A percentile compares a stretch with the other conserved stretches of the same genome.
Evolutionary conservation across 805 yeast species (phyloP).

Genomic region (Wickerhamiella allomyrinae): DNA sequence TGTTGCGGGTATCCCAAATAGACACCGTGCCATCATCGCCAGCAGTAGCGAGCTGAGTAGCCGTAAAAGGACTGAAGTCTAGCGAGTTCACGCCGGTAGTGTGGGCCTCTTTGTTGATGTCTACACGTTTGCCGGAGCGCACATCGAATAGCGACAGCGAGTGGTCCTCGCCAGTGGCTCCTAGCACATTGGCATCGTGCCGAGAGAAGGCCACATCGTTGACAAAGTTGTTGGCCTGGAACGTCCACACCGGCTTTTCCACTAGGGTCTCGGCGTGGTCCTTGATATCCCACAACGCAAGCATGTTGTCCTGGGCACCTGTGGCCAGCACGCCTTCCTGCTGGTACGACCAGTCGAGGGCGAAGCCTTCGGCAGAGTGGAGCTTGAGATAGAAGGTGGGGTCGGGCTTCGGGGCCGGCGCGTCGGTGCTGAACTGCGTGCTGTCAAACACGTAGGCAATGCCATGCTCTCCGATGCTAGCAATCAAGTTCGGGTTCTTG

Average conservation of each 20-base stretch:
- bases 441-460: constrained; percentile 22
- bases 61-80: constrained; percentile 44
- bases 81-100: constrained; percentile 49
- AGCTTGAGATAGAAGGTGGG: constrained; percentile 28
- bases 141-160: constrained; percentile 49
- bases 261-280: constrained; percentile 11
- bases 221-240: constrained; percentile 38
- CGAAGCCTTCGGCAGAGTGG: constrained; percentile 56
- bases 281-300: constrained; percentile 56
- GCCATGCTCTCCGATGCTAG: constrained; percentile 37
- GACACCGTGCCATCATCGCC: constrained; percentile 63
- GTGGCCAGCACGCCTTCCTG: constrained; percentile 35
- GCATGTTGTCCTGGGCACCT: constrained; percentile 51
- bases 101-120: constrained; percentile 23
- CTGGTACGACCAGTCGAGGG: constrained; percentile 49
- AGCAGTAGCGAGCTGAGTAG: constrained; percentile 53
- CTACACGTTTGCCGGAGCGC: constrained; percentile 32
- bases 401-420: constrained; percentile 6
- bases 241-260: constrained; percentile 27
- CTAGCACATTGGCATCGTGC: constrained; percentile 34
- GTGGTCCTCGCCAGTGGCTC: constrained; percentile 56
- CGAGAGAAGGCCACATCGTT: constrained; percentile 53
- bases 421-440: constrained; percentile 7
- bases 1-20: constrained; percentile 61
- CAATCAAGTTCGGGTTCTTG: constrained; percentile 31